Conservation (phyloP, 371 early-diverging fungal genomes). For the Actinomucor elegans region DNA sequence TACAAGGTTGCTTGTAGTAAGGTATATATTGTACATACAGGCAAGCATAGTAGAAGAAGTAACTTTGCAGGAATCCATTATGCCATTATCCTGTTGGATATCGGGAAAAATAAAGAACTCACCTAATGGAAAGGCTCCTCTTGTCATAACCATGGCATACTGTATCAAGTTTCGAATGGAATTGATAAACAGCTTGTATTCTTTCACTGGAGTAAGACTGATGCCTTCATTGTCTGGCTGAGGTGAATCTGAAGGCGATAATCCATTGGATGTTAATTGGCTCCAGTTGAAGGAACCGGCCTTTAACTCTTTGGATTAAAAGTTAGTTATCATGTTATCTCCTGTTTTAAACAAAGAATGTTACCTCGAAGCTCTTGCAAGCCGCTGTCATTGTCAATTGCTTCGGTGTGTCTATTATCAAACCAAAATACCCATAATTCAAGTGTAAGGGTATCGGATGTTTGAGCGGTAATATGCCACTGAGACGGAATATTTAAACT, state of each 20-base stretch:
- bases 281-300: constrained; percentile 42
- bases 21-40: constrained; percentile 41
- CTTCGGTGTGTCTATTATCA: constrained; percentile 34
- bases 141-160: constrained; percentile 21
- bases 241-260: constrained; percentile 1
- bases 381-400: constrained; percentile 22
- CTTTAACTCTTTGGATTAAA: constrained; percentile 20
- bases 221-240: neutral
- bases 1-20: constrained; percentile 33
- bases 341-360: neutral
- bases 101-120: constrained; percentile 34
- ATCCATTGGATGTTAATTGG: constrained; percentile 10
- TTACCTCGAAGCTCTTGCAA: constrained; percentile 32
- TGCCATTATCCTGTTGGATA: neutral
- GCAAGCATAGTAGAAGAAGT: constrained; percentile 19
- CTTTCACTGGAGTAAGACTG: constrained; percentile 22
- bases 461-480: constrained; percentile 23
- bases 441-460: constrained; percentile 5
- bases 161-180: constrained; percentile 29
- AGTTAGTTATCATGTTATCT: too few species aligned
- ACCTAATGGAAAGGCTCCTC: constrained; percentile 27
- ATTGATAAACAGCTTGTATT: constrained; percentile 37
- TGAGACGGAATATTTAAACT: constrained; percentile 29
- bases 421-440: constrained; percentile 49
- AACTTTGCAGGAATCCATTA: too few species aligned